A percentile compares a stretch with the other conserved stretches of the same genome.
Conservation (phyloP, 768 basidiomycete species). For the Amanita pallidorosea region DNA sequence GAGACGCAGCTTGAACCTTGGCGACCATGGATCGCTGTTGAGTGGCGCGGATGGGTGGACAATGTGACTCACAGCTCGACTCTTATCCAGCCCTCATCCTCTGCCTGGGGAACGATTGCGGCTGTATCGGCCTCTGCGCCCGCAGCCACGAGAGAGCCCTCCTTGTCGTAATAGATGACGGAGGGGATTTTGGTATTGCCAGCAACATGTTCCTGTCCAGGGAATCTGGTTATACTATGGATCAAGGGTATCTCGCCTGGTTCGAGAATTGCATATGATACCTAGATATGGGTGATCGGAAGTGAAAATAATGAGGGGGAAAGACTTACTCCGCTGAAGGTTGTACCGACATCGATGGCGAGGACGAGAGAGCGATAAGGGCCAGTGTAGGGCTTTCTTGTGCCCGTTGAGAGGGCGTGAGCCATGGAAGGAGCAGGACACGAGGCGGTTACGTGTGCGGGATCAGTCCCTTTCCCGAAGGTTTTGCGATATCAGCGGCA, state of each 20-base stretch:
- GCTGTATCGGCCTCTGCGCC: slow-evolving; percentile 69
- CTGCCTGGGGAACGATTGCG: slow-evolving; percentile 48
- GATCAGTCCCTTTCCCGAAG: slow-evolving; percentile 2
- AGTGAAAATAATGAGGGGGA: slow-evolving; percentile 2
- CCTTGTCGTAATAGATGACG: slow-evolving; percentile 60
- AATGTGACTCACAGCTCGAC: slow-evolving; percentile 51
- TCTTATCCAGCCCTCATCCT: slow-evolving; percentile 71
- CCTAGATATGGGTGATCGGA: slow-evolving; percentile 17
- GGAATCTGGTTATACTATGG: slow-evolving; percentile 71
- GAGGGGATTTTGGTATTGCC: slow-evolving; percentile 81
- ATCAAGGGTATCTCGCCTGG: slow-evolving; percentile 77
- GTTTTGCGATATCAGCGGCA: slow-evolving; percentile 1
- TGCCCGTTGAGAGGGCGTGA: slow-evolving; percentile 32
- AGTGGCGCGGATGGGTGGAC: neutral
- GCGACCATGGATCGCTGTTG: neutral
- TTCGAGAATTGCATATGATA: slow-evolving; percentile 75
- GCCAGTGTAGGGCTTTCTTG: slow-evolving; percentile 67
- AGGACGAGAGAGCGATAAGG: slow-evolving; percentile 55
- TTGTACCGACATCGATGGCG: slow-evolving; percentile 76
- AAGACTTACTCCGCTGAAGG: slow-evolving; percentile 59
- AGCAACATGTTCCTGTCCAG: slow-evolving; percentile 78
- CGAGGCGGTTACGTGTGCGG: slow-evolving; percentile 8
- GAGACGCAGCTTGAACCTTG: slow-evolving; percentile 72
- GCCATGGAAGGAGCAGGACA: slow-evolving; percentile 12
- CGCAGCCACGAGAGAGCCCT: slow-evolving; percentile 57